Conservation (phyloP, 2,329 filamentous ascomycete genomes). For the Pseudogymnoascus sp. region DNA sequence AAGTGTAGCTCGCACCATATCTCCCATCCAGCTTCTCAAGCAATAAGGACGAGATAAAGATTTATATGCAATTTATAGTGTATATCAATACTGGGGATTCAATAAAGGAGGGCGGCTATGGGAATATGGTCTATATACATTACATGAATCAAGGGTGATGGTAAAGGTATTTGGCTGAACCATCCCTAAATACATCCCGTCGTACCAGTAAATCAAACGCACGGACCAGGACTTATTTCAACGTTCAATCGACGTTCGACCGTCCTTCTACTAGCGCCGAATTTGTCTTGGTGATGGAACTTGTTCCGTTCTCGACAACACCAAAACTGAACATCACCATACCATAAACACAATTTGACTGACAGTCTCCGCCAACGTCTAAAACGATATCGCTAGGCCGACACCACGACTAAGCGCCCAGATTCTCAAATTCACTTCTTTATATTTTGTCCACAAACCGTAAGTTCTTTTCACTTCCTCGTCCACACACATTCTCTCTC, state of each 20-base stretch:
- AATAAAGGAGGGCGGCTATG: neutral
- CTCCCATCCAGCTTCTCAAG: neutral
- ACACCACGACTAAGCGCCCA: neutral
- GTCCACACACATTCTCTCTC: neutral
- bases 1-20: neutral
- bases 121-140: neutral
- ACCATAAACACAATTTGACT: neutral
- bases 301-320: constrained; percentile 3
- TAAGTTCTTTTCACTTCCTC: neutral
- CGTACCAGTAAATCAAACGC: neutral
- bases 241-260: neutral
- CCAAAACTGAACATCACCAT: neutral
- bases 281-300: neutral
- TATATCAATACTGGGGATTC: neutral
- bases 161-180: neutral
- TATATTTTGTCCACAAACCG: constrained; percentile 1
- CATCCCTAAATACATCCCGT: neutral
- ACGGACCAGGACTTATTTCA: constrained; percentile 1
- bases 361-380: neutral
- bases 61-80: neutral
- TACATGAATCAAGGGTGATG: neutral
- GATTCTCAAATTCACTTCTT: neutral
- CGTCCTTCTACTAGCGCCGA: neutral
- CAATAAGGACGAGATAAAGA: neutral
- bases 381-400: neutral